phyloP scores from a whole-genome alignment of 1,139 yeast species.

The Kurtzmaniella natalensis region DNA sequence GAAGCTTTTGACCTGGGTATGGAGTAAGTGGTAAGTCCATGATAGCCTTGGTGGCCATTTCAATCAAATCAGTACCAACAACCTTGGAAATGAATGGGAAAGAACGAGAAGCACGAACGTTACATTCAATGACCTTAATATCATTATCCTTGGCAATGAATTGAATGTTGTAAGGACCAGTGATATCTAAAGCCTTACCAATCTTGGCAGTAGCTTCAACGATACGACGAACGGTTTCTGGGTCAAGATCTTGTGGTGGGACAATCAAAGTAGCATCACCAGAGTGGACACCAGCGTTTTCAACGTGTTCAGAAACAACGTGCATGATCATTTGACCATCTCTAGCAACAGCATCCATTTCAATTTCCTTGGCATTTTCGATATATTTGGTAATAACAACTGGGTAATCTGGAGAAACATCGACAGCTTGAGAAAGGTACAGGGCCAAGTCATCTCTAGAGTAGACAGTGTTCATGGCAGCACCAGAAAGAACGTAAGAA shows the following conservation, averaged over 20 bases:
- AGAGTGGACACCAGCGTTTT: conserved; percentile 98
- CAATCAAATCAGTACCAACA: conserved; percentile 94
- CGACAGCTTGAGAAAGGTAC: conserved; percentile 89
- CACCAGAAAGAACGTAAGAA: conserved; percentile 95
- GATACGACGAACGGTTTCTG: conserved; percentile 86
- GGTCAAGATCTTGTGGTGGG: conserved; percentile 94
- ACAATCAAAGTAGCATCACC: conserved; percentile 98
- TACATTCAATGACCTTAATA: conserved; percentile 97
- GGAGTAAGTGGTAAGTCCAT: conserved; percentile 85
- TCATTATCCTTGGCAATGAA: conserved; percentile 89
- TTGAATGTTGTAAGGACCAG: conserved; percentile 98
- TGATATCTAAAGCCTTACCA: conserved; percentile 91
- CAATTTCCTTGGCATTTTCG: conserved; percentile 96
- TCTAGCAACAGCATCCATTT: conserved; percentile 97
- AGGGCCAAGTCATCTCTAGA: conserved; percentile 85
- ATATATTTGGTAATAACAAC: conserved; percentile 96
- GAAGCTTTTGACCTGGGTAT: conserved; percentile 83
- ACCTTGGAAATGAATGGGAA: conserved; percentile 99
- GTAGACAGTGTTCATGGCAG: conserved; percentile 97
- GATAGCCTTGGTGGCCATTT: conserved; percentile 95
- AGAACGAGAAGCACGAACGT: conserved; percentile 96
- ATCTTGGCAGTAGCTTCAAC: conserved; percentile 95
- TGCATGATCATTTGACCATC: conserved; percentile 96
- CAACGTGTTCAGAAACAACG: conserved; percentile 98
- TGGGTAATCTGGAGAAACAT: conserved; percentile 96